phyloP scores from a whole-genome alignment of 148 eudicot genomes.

The Chenopodium quinoa region DNA sequence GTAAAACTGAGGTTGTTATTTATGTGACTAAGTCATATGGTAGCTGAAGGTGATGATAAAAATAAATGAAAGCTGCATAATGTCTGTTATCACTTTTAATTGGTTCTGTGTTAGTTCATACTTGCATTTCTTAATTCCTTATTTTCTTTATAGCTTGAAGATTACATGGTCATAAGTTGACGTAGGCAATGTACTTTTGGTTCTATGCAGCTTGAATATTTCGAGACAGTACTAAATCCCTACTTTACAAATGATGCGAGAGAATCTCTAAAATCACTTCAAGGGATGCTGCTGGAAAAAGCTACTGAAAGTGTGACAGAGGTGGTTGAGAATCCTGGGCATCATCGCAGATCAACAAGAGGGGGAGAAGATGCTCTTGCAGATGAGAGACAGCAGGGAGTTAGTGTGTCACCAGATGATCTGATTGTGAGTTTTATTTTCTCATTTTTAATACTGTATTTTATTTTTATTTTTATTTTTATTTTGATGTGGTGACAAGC shows the following conservation, averaged over 20 bases:
- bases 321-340: conserved; percentile 77
- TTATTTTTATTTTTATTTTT: too few relatives aligned
- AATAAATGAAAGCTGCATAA: neutral
- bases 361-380: conserved; percentile 75
- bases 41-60: neutral
- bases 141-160: neutral
- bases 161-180: conserved; percentile 3
- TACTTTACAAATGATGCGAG: conserved; percentile 81
- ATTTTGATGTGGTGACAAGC: too few relatives aligned
- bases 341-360: conserved; percentile 74
- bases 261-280: conserved; percentile 76
- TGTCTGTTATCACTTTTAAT: neutral
- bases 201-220: conserved; percentile 87
- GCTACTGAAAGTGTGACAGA: conserved; percentile 81
- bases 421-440: conserved; percentile 62
- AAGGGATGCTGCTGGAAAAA: conserved; percentile 80
- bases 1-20: neutral
- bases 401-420: conserved; percentile 86
- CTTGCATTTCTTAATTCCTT: neutral
- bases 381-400: conserved; percentile 78
- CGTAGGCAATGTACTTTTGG: conserved; percentile 3
- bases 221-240: conserved; percentile 85
- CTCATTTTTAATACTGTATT: too few relatives aligned
- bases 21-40: neutral
- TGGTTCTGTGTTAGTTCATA: neutral